Percentiles rank a stretch among this genome's conserved stretches.
These are phyloP conservation scores for Mentha longifolia DNA, from an alignment of 257 asterid genomes.

Conservation along the genomic window DNA sequence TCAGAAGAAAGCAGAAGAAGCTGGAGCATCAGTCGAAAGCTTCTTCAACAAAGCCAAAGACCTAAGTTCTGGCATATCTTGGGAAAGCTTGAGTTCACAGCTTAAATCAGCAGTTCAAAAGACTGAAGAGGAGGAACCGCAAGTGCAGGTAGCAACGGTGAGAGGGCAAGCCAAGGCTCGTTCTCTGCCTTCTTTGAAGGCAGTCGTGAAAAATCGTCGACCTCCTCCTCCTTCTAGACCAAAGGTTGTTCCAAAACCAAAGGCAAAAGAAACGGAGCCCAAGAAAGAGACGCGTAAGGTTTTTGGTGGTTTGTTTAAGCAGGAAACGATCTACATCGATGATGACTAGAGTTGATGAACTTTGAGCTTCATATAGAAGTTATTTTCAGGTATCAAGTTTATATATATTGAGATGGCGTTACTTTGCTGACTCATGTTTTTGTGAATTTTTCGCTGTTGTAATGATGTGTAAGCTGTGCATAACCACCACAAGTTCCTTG, in stretches of 20 bases:
- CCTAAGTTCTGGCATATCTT: constrained; percentile 53
- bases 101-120: constrained; percentile 55
- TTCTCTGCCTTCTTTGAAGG: constrained; percentile 70
- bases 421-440: constrained; percentile 14
- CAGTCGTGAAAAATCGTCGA: constrained; percentile 54
- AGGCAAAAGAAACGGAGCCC: constrained; percentile 50
- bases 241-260: constrained; percentile 48
- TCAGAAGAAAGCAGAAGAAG: constrained; percentile 59
- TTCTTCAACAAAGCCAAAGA: constrained; percentile 68
- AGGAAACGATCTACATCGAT: constrained; percentile 91
- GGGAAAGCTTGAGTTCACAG: constrained; percentile 60
- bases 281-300: constrained; percentile 70
- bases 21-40: constrained; percentile 60
- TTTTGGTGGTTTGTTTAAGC: constrained; percentile 88
- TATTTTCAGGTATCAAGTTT: constrained; percentile 31
- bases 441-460: constrained; percentile 30
- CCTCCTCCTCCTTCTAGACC: constrained; percentile 42
- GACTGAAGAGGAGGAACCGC: constrained; percentile 49
- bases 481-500: constrained; percentile 19
- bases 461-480: constrained; percentile 36
- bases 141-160: constrained; percentile 73
- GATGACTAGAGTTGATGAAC: constrained; percentile 55
- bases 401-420: constrained; percentile 25
- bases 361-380: constrained; percentile 29
- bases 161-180: constrained; percentile 93